Base-by-base conservation (phyloP, 2,329 filamentous ascomycete genomes). In the Fusarium continuum region DNA sequence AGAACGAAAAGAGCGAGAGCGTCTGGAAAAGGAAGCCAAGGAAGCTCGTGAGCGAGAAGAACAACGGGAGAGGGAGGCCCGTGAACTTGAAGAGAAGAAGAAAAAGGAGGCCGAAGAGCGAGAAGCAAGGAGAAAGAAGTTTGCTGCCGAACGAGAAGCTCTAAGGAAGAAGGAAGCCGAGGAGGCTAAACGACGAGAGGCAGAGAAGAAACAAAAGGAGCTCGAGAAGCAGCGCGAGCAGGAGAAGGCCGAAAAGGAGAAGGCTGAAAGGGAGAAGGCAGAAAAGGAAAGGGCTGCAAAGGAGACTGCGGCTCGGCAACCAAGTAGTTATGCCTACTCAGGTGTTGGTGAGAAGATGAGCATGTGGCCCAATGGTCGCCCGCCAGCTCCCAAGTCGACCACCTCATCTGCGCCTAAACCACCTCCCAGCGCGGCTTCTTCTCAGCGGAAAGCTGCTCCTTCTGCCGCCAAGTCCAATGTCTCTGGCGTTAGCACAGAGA, bases 301-400 rank as follows among this genome's bases (percentile, higher is more conserved):
- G 65, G 58, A 69, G 72, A 58, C 55, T 35, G 55, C 53, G 3
- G 22, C 46, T 38, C 79, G 82, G 60, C 79, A 80, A 59, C 76
- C 79, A 34, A 82, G 79, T 65, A 80, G 82, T n/a, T 89, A 89
- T 69, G 86, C 87, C 54, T 89, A 80, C 75, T 86, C 84, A 50
- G 83, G 86, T 26, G 84, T 88, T 19, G 89, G 89, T 45, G 89
- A 91, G 75, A 88, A 83, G 76, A 88, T 83, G 44, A 90, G 87
- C 75, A 88, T 88, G 67, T 91, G 89, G 84, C 88, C 88, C 6
- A 86, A 83, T 69, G 87, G 83, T 66, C 83, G 81, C 63, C 87
- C 82, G 51, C 80, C 78, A 5, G 69, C 68, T 6, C 50, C 70
- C 17, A 49, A 49, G 19, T 73, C 71, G 4, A 71, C 69, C 26